Evolutionary conservation across 306 rosid genomes (phyloP).

Genomic region (Cajanus cajan): DNA sequence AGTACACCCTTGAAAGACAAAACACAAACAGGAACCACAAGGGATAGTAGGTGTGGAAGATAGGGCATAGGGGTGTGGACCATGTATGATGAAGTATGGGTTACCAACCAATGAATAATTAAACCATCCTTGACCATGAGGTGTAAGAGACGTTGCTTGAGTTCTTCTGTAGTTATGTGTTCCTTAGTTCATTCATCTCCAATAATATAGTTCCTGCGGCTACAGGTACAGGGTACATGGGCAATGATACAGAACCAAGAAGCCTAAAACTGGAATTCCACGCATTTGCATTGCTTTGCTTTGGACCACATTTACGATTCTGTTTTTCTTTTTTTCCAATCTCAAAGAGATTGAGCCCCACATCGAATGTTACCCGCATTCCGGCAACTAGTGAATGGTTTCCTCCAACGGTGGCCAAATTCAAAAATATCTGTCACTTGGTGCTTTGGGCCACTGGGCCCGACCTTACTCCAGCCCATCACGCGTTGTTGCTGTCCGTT

Average conservation of each 20-base stretch:
- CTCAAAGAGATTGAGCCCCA: background rate
- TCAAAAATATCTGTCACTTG: background rate
- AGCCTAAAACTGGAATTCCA: background rate
- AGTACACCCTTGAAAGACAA: background rate
- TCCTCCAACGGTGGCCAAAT: slow-evolving; percentile 22
- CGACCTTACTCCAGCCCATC: slow-evolving; percentile 28
- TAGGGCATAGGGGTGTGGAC: slow-evolving; percentile 9
- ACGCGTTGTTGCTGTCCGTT: slow-evolving; percentile 26
- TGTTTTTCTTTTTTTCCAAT: background rate
- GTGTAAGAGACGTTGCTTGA: background rate
- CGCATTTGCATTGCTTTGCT: background rate
- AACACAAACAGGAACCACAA: background rate
- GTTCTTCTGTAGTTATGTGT: background rate
- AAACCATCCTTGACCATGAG: slow-evolving; percentile 24
- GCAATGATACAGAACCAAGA: background rate
- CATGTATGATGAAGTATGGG: slow-evolving; percentile 37
- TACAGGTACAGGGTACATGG: slow-evolving; percentile 16
- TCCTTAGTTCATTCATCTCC: background rate
- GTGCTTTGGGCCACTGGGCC: slow-evolving; percentile 44
- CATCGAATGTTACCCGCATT: slow-evolving; percentile 36
- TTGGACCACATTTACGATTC: slow-evolving; percentile 18
- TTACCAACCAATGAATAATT: slow-evolving; percentile 26
- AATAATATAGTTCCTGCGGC: slow-evolving; percentile 7
- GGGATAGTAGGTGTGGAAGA: slow-evolving; percentile 6
- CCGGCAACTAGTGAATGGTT: slow-evolving; percentile 36